These are phyloP conservation scores for Yarrowia keelungensis DNA, from an alignment of 805 yeast genomes.

Conservation along the genomic window DNA sequence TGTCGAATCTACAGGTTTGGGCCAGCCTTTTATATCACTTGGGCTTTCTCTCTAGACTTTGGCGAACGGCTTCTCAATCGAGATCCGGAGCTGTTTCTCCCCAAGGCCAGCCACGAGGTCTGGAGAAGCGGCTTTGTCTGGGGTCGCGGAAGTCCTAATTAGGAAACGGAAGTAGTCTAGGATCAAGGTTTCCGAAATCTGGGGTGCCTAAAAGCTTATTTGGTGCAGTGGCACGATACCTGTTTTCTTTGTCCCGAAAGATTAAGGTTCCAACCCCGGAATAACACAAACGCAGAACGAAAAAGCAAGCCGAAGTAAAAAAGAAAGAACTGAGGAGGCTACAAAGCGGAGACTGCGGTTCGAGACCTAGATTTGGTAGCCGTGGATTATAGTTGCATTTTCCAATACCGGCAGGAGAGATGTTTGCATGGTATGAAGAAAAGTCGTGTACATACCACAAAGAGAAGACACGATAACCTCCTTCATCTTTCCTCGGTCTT, in stretches of 20 bases:
- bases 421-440: too few relatives aligned
- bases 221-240: conserved; percentile 4
- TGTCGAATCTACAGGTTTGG: background rate
- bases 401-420: too few relatives aligned
- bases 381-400: conserved; percentile 5
- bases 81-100: conserved; percentile 5
- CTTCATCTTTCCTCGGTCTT: background rate
- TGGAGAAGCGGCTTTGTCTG: conserved; percentile 13
- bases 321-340: background rate
- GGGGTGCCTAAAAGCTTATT: conserved; percentile 17
- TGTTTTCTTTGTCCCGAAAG: background rate
- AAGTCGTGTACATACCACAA: too few relatives aligned
- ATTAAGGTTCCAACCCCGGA: conserved; percentile 6
- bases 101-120: conserved; percentile 16
- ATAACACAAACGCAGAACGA: background rate
- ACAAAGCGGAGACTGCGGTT: background rate
- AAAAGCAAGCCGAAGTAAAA: background rate
- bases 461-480: too few relatives aligned
- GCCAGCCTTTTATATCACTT: conserved; percentile 11
- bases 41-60: conserved; percentile 6
- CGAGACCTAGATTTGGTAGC: conserved; percentile 8
- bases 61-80: conserved; percentile 24
- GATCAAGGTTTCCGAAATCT: conserved; percentile 32
- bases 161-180: conserved; percentile 24
- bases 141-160: conserved; percentile 30